Evolutionary conservation across 495 filamentous ascomycete genomes (phyloP).

Genomic region (Daldinia concentrica): DNA sequence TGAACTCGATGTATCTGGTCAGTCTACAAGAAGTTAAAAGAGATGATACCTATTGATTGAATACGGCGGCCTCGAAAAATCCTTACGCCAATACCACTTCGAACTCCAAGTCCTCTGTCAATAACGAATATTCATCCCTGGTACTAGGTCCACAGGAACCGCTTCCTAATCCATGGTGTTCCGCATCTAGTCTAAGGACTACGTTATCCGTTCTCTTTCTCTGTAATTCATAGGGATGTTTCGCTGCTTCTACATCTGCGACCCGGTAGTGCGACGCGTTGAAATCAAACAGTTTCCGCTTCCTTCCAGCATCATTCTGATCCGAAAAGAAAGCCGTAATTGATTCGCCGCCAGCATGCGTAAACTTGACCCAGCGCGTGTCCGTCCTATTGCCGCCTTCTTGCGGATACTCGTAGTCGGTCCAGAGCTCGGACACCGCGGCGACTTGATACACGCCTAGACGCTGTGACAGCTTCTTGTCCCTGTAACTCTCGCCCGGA

Average conservation of each 20-base stretch:
- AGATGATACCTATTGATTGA: neutral
- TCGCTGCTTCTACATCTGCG: slow-evolving; percentile 60
- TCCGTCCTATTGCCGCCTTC: slow-evolving; percentile 71
- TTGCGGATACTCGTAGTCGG: slow-evolving; percentile 70
- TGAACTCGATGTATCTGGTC: neutral
- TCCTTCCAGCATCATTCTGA: slow-evolving; percentile 7
- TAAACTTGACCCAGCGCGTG: slow-evolving; percentile 61
- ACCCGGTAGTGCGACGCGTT: slow-evolving; percentile 60
- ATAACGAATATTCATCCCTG: slow-evolving; percentile 60
- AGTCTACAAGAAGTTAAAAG: neutral
- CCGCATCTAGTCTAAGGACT: slow-evolving; percentile 65
- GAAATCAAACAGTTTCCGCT: slow-evolving; percentile 60
- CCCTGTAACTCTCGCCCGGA: slow-evolving; percentile 69
- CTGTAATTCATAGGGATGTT: slow-evolving; percentile 67
- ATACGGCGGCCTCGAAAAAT: neutral
- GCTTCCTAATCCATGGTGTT: slow-evolving; percentile 66
- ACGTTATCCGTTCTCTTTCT: slow-evolving; percentile 59
- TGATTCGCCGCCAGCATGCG: slow-evolving; percentile 48
- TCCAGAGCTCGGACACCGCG: slow-evolving; percentile 58
- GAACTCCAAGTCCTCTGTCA: slow-evolving; percentile 42
- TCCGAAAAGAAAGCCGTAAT: slow-evolving; percentile 48
- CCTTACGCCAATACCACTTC: slow-evolving; percentile 33
- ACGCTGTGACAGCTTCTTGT: slow-evolving; percentile 66
- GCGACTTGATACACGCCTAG: slow-evolving; percentile 58
- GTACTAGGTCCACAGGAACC: slow-evolving; percentile 69